A percentile compares a stretch with the other conserved stretches of the same genome.
Evolutionary conservation across 129 eudicot species (phyloP).

Genomic region (Deinandra increscens): DNA sequence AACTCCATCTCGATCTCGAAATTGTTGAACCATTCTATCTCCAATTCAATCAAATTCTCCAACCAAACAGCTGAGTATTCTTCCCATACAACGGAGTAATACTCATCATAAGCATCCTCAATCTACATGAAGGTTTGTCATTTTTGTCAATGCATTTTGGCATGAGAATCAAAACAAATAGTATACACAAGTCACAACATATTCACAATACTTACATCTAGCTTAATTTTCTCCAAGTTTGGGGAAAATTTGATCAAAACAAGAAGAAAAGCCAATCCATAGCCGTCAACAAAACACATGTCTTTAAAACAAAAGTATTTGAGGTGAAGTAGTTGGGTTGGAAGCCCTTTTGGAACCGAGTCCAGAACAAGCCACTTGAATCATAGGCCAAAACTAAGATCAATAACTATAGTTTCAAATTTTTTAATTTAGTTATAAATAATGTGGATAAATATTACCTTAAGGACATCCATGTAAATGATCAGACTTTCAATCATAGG

Average conservation of each 20-base stretch:
- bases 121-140: too few relatives aligned
- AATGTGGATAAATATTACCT: conserved; percentile 8
- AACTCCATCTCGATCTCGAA: too few relatives aligned
- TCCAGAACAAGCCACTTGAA: conserved; percentile 6
- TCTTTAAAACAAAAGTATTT: neutral
- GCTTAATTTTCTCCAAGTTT: conserved; percentile 14
- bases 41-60: too few relatives aligned
- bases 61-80: too few relatives aligned
- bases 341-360: conserved; percentile 1
- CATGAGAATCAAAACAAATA: too few relatives aligned
- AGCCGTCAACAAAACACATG: neutral
- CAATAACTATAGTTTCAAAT: neutral
- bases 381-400: too few relatives aligned
- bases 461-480: neutral
- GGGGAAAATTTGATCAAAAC: conserved; percentile 13
- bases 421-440: neutral
- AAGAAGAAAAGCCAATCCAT: conserved; percentile 1
- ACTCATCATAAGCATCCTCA: too few relatives aligned
- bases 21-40: too few relatives aligned
- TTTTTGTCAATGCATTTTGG: too few relatives aligned
- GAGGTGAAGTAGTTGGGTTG: conserved; percentile 17
- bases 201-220: conserved; percentile 6
- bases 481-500: conserved; percentile 3
- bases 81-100: too few relatives aligned
- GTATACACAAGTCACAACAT: too few relatives aligned